phyloP scores from a whole-genome alignment of 495 filamentous ascomycete species.

The Cudoniella acicularis region DNA sequence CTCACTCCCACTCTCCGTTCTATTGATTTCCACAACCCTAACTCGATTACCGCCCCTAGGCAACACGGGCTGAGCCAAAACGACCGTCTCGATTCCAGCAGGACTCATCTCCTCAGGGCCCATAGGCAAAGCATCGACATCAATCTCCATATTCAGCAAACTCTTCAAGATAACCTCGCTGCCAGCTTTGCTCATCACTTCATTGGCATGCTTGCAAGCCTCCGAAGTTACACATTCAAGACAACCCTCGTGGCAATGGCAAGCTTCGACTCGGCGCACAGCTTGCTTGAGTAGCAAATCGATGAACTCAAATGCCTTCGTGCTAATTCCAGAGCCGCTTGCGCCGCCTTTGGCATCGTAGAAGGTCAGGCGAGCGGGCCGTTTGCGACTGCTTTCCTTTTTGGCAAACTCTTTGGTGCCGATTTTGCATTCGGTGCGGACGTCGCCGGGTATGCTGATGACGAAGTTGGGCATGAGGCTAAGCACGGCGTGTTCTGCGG shows the following conservation, averaged over 20 bases:
- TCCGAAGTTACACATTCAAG: conserved; percentile 84
- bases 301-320: conserved; percentile 90
- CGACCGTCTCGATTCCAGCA: conserved; percentile 80
- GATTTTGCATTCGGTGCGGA: conserved; percentile 90
- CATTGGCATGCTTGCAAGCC: conserved; percentile 80
- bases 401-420: conserved; percentile 75
- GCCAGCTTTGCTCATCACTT: conserved; percentile 92
- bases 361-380: conserved; percentile 86
- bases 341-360: conserved; percentile 91
- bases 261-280: conserved; percentile 66
- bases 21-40: conserved; percentile 39
- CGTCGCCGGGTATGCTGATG: conserved; percentile 76
- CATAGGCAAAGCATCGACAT: conserved; percentile 75
- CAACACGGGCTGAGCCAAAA: conserved; percentile 49
- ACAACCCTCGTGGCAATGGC: conserved; percentile 74
- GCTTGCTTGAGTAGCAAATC: conserved; percentile 75
- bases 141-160: conserved; percentile 71
- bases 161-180: conserved; percentile 73
- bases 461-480: conserved; percentile 87
- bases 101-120: conserved; percentile 58
- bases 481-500: conserved; percentile 87
- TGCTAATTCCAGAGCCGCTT: conserved; percentile 77
- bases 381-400: conserved; percentile 69
- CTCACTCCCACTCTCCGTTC: conserved; percentile 25
- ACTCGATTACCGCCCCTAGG: conserved; percentile 38